A percentile compares a stretch with the other conserved stretches of the same genome.
phyloP scores from a whole-genome alignment of 306 rosid genomes.

The Inga laurina region DNA sequence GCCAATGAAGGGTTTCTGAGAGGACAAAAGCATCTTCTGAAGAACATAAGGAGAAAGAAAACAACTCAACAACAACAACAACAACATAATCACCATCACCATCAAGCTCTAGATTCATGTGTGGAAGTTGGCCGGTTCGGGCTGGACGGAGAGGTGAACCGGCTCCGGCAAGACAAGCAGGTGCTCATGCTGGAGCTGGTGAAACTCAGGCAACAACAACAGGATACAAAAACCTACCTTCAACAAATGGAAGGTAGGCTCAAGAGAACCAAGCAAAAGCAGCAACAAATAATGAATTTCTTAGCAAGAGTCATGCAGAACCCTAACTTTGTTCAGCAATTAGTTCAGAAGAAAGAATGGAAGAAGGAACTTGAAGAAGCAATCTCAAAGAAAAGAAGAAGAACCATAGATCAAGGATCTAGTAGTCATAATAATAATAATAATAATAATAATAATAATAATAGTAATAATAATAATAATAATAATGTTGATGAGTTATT shows the following conservation, averaged over 20 bases:
- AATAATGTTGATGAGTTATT: neutral
- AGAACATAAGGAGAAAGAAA: constrained; percentile 72
- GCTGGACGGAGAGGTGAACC: constrained; percentile 59
- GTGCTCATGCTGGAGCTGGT: constrained; percentile 69
- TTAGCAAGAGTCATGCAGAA: constrained; percentile 73
- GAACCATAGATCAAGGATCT: constrained; percentile 54
- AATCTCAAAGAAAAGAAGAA: constrained; percentile 54
- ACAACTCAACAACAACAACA: constrained; percentile 51
- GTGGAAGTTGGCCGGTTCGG: constrained; percentile 78
- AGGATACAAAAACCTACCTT: constrained; percentile 47
- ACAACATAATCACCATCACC: constrained; percentile 9
- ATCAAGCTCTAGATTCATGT: constrained; percentile 57
- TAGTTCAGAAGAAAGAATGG: constrained; percentile 49
- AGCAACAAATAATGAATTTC: constrained; percentile 69
- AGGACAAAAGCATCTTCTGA: constrained; percentile 74
- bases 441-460: no score
- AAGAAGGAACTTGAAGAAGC: constrained; percentile 58
- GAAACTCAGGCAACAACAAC: constrained; percentile 76
- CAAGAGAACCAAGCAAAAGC: constrained; percentile 60
- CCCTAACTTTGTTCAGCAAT: constrained; percentile 58
- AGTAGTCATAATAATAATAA: constrained; percentile 21
- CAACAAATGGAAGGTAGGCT: constrained; percentile 63
- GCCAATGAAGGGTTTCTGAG: constrained; percentile 82
- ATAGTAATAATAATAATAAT: no score
- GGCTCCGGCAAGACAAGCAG: constrained; percentile 64